Base-by-base conservation (phyloP, 345 rosid genomes). In the Aquilaria sinensis region DNA sequence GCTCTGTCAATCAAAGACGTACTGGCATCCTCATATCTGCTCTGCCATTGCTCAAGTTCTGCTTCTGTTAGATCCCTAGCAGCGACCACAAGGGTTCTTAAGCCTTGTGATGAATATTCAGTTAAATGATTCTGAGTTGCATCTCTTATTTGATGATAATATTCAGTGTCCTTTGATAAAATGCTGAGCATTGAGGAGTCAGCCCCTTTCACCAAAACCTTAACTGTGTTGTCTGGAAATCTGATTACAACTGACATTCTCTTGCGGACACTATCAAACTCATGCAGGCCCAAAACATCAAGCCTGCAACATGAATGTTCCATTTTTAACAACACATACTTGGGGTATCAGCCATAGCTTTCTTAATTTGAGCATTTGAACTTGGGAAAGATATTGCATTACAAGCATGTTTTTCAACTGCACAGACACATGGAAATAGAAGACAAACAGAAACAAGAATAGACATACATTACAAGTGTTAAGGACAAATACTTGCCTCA, bases 171-270 rank as follows among this genome's bases (percentile, higher is more conserved):
- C 65, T 73, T 57, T 3, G 75, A 70, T 69, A 84, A 67, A 68
- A 83, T 72, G 67, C 74, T 74, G 43, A 84, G 68, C 85, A 87
- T 75, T 56, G 95, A 79, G 62, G 66, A 72, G 71, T 87, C 95
- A 37, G 90, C 95, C 61, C 95, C 95, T 83, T 87, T 87, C 71
- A 82, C 90, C 68, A 87, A 74, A 52, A 87, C 88, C 78, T 87
- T 87, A 49, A 84, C 85, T 47, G 73, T 55, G 59, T 79, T 68
- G 68, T 87, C 64, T n/a, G 95, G 90, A 68, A 84, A 87, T 72
- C 86, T 79, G 75, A 84, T 70, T 57, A 87, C 90, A 58, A 82
- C 94, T 31, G 95, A 87, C 95, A 87, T 87, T 78, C 90, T 83
- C 78, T 87, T 87, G 59, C 95, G 79, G 56, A 82, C 85, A 64